Percentiles rank a stretch among this genome's conserved stretches.
These are phyloP conservation scores for Dictyophora rubrovolvata DNA, from an alignment of 768 basidiomycete species.

Conservation along the genomic window DNA sequence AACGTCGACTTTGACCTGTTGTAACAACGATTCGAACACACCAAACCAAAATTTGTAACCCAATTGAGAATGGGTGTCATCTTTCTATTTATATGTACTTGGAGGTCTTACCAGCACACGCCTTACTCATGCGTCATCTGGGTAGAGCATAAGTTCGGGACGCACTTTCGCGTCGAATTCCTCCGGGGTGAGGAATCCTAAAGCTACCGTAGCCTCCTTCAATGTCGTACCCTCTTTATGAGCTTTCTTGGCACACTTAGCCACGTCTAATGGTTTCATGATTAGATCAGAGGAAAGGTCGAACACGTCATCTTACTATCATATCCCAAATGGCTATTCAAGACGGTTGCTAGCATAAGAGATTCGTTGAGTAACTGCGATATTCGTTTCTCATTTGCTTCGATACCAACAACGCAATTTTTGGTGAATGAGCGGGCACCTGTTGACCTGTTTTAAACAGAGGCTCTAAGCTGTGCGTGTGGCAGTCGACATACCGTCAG, in stretches of 20 bases:
- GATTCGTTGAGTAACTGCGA: slow-evolving; percentile 84
- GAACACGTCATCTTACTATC: slow-evolving; percentile 61
- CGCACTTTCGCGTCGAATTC: slow-evolving; percentile 93
- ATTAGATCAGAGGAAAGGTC: background rate
- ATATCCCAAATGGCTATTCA: slow-evolving; percentile 93
- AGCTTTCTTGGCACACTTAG: slow-evolving; percentile 98
- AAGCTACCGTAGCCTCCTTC: slow-evolving; percentile 85
- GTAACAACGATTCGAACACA: no score
- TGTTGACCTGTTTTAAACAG: slow-evolving; percentile 20
- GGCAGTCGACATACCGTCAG: slow-evolving; percentile 58
- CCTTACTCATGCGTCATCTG: slow-evolving; percentile 35
- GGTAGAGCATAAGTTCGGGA: slow-evolving; percentile 83
- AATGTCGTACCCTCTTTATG: slow-evolving; percentile 95
- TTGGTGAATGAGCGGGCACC: slow-evolving; percentile 90
- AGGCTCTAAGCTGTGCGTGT: slow-evolving; percentile 1
- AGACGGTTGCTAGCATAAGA: slow-evolving; percentile 94
- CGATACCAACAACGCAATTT: slow-evolving; percentile 93
- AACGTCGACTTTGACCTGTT: no score
- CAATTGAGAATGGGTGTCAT: no score
- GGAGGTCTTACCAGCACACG: no score
- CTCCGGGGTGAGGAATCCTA: slow-evolving; percentile 78
- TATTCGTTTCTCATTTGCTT: slow-evolving; percentile 94
- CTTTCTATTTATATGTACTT: no score
- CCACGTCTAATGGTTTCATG: slow-evolving; percentile 58
- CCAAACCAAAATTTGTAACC: no score